Evolutionary conservation across 202 grass and related monocot species (phyloP).

Genomic region (Saccharum hybrid): DNA sequence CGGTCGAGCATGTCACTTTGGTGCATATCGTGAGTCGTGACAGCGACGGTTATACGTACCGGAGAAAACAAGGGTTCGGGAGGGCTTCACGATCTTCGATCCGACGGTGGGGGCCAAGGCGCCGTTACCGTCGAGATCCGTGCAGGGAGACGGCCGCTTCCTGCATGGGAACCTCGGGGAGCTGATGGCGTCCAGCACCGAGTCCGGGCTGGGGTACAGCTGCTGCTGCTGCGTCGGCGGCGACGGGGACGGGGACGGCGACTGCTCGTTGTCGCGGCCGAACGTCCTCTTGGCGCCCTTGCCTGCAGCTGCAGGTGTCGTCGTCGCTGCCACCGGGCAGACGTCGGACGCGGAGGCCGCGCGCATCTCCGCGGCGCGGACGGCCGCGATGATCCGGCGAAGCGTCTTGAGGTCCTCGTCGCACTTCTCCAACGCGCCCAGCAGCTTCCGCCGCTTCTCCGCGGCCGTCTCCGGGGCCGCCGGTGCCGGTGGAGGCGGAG

Average conservation of each 20-base stretch:
- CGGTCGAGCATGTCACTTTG: neutral
- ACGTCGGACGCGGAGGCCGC: constrained; percentile 39
- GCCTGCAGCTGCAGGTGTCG: neutral
- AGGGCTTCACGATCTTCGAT: constrained; percentile 86
- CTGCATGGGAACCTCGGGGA: constrained; percentile 83
- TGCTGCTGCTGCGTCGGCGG: constrained; percentile 26
- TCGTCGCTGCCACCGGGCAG: neutral
- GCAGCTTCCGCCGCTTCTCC: constrained; percentile 80
- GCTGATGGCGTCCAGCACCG: constrained; percentile 83
- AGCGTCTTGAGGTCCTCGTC: constrained; percentile 93
- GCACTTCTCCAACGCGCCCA: constrained; percentile 92
- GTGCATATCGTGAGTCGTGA: neutral
- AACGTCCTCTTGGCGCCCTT: constrained; percentile 27
- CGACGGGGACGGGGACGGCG: neutral
- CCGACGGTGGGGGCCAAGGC: constrained; percentile 41
- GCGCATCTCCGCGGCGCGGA: constrained; percentile 66
- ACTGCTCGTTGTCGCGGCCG: constrained; percentile 27
- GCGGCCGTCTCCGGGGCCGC: constrained; percentile 43
- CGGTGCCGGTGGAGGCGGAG: constrained; percentile 39
- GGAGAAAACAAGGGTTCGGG: constrained; percentile 62
- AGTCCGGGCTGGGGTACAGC: constrained; percentile 77
- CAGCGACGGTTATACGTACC: constrained; percentile 51
- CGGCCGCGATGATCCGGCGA: constrained; percentile 81
- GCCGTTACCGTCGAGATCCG: constrained; percentile 46
- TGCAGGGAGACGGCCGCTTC: constrained; percentile 52